Evolutionary conservation across 2,329 filamentous ascomycete genomes (phyloP).

Genomic region (Trichoderma pleuroti): DNA sequence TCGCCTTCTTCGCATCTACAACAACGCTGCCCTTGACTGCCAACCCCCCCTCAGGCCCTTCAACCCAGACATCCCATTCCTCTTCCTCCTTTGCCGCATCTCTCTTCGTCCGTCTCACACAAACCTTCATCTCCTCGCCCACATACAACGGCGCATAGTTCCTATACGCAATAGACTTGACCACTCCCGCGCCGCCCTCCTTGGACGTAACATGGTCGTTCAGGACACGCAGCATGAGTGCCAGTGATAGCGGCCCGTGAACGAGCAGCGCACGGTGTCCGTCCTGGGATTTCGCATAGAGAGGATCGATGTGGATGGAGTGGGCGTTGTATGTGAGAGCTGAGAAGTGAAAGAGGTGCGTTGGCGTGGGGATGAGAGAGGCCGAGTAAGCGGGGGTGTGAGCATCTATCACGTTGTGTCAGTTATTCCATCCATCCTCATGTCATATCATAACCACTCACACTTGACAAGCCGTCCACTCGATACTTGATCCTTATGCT

Average conservation of each 20-base stretch:
- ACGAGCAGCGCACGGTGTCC: constrained; percentile 73
- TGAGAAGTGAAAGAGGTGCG: constrained; percentile 84
- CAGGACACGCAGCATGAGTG: constrained; percentile 70
- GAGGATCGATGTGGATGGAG: constrained; percentile 76
- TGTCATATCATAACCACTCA: constrained; percentile 21
- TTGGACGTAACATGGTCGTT: constrained; percentile 24
- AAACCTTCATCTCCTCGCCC: constrained; percentile 66
- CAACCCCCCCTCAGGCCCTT: constrained; percentile 57
- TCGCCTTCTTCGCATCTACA: neutral
- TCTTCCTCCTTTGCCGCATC: constrained; percentile 41
- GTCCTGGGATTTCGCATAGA: constrained; percentile 67
- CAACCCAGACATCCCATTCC: constrained; percentile 63
- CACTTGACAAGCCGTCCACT: constrained; percentile 28
- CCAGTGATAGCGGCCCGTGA: constrained; percentile 79
- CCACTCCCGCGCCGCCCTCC: neutral
- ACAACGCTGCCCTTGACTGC: constrained; percentile 56
- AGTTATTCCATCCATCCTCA: neutral
- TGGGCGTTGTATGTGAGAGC: constrained; percentile 92
- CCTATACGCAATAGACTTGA: constrained; percentile 63
- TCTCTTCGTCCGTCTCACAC: constrained; percentile 51
- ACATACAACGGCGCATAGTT: constrained; percentile 81
- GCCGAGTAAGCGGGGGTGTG: constrained; percentile 40
- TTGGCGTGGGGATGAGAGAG: constrained; percentile 60
- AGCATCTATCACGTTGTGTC: constrained; percentile 29
- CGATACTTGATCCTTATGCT: constrained; percentile 18